A percentile compares a stretch with the other conserved stretches of the same genome.
Conservation (phyloP, 768 basidiomycete genomes). For the Paxillus involutus region DNA sequence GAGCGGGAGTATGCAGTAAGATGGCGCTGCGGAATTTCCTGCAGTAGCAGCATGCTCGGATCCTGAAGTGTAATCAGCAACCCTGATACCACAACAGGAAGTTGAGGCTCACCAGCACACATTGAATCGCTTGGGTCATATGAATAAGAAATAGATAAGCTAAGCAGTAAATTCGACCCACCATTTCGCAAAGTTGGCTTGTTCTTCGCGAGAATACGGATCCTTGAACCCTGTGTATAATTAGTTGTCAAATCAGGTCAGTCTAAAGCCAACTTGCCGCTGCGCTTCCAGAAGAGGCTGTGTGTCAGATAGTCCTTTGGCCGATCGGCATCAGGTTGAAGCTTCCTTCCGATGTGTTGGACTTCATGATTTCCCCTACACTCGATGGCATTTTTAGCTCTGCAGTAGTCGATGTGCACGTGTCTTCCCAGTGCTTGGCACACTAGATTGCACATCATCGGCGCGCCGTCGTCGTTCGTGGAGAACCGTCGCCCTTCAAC, state of each 20-base stretch:
- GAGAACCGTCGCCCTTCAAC: constrained; percentile 53
- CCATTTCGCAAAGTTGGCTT: constrained; percentile 53
- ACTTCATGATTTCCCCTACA: constrained; percentile 43
- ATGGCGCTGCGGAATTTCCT: constrained; percentile 41
- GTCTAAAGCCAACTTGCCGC: constrained; percentile 35
- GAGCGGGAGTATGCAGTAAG: constrained; percentile 53
- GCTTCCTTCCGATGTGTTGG: constrained; percentile 40
- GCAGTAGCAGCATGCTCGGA: constrained; percentile 46
- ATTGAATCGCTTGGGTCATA: constrained; percentile 42
- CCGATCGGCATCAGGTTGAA: constrained; percentile 44
- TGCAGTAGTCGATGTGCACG: constrained; percentile 55
- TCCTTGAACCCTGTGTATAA: constrained; percentile 54
- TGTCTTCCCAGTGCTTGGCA: constrained; percentile 55
- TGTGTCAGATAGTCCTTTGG: constrained; percentile 60
- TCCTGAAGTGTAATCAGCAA: constrained; percentile 32
- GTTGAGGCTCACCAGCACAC: constrained; percentile 41
- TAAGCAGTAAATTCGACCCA: constrained; percentile 20
- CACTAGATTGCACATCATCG: constrained; percentile 59
- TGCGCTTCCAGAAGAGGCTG: constrained; percentile 53
- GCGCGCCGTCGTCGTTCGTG: constrained; percentile 53
- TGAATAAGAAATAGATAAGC: not conserved
- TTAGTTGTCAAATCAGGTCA: not conserved
- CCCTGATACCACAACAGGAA: not conserved
- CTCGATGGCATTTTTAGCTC: constrained; percentile 29
- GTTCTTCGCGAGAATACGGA: constrained; percentile 59